Base-by-base conservation (phyloP, 1,284 basidiomycete species). In the Macrocybe sp. region DNA sequence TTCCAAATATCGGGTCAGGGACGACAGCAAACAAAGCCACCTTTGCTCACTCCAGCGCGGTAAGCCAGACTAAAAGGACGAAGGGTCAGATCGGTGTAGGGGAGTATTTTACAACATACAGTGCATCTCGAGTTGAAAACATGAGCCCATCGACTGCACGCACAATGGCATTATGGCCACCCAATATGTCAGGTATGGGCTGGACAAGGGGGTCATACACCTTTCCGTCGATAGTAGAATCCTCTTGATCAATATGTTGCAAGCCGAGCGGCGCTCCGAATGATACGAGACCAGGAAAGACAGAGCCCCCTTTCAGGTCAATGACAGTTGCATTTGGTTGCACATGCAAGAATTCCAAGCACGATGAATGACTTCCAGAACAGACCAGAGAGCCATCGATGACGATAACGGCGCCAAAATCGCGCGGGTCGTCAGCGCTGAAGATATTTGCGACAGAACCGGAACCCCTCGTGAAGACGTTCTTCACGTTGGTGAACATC, bases 91-190 rank as follows among this genome's bases (percentile, higher is more conserved):
- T 37, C 36, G 22, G 31, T 48, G 56, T 35, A 37, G 31, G 3
- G 34, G 28, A 32, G 40, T 9, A 5, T 37, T 14, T 35, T 12
- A 37, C 38, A n/a, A 74, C 86, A 55, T 60, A 89, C 87, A 89
- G 70, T 30, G 83, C 79, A 64, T 91, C 78, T 12, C 89, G 78
- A 35, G 80, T 82, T 1, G 73, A 80, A 60, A 85, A 92, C 50
- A 79, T 70, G 9, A 92, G 73, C 0, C 89, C 91, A 59, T 94
- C 91, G 6, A 75, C 77, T 2, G 86, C 91, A 36, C 75, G 78
- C 5, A 79, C 68, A 22, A 89, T 66, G 1, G 79, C 63, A 28
- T 71, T 73, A 37, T 81, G 64, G 10, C 76, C 70, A 33, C 78
- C 80, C 2, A 83, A 52, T 35, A 83, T 56, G 6, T 59, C 53